Conservation (phyloP, 176 grass and related monocot species). For the Hordeum vulgare region MorexV3_pseudomolecules_assembly NC_058523.1:557125351-557125850, state of each 20-base stretch:
- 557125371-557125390: conserved; percentile 1
- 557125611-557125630: too few species aligned
- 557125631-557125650: too few species aligned
- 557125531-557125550: neutral
- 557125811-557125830: too few species aligned
- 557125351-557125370: neutral
- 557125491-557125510: conserved; percentile 11
- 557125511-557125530: conserved; percentile 11
- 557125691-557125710: too few species aligned
- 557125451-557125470: conserved; percentile 37
- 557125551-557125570: neutral
- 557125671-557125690: too few species aligned
- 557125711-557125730: too few species aligned
- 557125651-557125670: too few species aligned
- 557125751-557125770: too few species aligned
- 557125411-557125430: neutral
- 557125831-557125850: too few species aligned
- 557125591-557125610: neutral
- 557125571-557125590: neutral
- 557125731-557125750: too few species aligned
- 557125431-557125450: conserved; percentile 20
- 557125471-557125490: conserved; percentile 3
- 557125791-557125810: too few species aligned
- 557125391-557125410: neutral
- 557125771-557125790: too few species aligned